phyloP scores from a whole-genome alignment of 768 basidiomycete genomes.

The Pholiota conissans region DNA sequence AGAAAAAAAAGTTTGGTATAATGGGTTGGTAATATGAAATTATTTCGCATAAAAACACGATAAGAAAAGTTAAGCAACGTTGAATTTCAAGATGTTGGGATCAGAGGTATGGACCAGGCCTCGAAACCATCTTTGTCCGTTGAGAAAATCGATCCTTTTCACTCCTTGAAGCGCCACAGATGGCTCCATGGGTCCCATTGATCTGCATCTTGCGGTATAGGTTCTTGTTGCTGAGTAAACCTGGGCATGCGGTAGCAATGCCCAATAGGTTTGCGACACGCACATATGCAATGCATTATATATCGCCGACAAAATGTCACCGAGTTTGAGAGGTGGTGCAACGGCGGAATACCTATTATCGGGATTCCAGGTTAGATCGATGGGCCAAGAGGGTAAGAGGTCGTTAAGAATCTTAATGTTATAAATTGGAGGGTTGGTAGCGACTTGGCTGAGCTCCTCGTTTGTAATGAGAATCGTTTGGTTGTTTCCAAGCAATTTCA shows the following conservation, averaged over 20 bases:
- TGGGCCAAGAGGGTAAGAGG: conserved; percentile 57
- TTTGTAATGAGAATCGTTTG: conserved; percentile 36
- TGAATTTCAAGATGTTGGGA: conserved; percentile 35
- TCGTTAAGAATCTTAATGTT: conserved; percentile 61
- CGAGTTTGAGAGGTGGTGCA: conserved; percentile 49
- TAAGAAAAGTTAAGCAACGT: conserved; percentile 17
- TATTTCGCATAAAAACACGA: neutral
- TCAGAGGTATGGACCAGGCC: conserved; percentile 46
- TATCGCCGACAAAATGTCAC: conserved; percentile 57
- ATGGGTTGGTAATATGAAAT: no score
- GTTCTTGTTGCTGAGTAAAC: conserved; percentile 34
- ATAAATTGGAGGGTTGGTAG: conserved; percentile 55
- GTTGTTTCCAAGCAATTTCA: conserved; percentile 36
- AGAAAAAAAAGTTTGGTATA: no score
- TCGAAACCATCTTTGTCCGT: conserved; percentile 44
- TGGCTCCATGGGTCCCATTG: conserved; percentile 27
- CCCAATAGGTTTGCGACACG: conserved; percentile 31
- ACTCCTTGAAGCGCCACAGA: conserved; percentile 50
- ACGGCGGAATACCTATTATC: conserved; percentile 21
- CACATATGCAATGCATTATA: conserved; percentile 17
- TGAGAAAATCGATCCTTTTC: conserved; percentile 60
- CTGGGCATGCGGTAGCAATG: conserved; percentile 25
- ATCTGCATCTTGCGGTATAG: conserved; percentile 37
- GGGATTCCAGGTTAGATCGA: conserved; percentile 46
- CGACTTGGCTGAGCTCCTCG: conserved; percentile 50